A percentile compares a stretch with the other conserved stretches of the same genome.
phyloP scores from a whole-genome alignment of 2,329 filamentous ascomycete species.

The Sporothrix globosa region DNA sequence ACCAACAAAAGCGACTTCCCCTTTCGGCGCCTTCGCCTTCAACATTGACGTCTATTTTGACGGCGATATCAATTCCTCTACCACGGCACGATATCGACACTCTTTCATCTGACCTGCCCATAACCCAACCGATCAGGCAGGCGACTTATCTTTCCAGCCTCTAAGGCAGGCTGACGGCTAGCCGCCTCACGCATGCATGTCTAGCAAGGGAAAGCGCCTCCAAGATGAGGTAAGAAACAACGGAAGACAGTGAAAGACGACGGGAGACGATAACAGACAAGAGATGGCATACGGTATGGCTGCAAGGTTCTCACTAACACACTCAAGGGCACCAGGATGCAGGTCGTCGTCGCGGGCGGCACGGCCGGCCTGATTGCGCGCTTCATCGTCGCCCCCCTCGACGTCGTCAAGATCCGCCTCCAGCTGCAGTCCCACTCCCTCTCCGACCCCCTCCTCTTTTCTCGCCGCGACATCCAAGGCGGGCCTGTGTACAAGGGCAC shows the following conservation, averaged over 20 bases:
- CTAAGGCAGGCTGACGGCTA: constrained; percentile 19
- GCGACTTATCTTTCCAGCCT: not conserved
- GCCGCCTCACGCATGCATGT: constrained; percentile 48
- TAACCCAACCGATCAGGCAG: not conserved
- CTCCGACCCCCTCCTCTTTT: constrained; percentile 70
- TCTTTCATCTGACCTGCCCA: not conserved
- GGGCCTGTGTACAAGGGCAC: constrained; percentile 72
- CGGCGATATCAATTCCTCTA: not conserved
- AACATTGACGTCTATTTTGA: not conserved
- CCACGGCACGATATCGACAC: not conserved
- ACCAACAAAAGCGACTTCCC: not conserved
- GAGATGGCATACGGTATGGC: no score
- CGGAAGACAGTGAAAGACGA: not conserved
- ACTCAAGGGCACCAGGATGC: constrained; percentile 59
- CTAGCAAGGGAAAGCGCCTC: constrained; percentile 51
- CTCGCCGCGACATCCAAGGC: constrained; percentile 54
- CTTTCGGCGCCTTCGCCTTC: constrained; percentile 1
- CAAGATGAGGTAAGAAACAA: constrained; percentile 58
- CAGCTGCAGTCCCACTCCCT: constrained; percentile 89
- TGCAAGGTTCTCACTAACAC: not conserved
- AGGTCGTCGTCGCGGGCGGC: constrained; percentile 60
- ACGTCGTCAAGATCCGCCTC: constrained; percentile 96
- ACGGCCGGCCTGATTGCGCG: constrained; percentile 84
- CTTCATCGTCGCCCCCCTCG: constrained; percentile 92
- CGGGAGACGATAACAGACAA: not conserved